These are phyloP conservation scores for Golubevia pallescens DNA, from an alignment of 1,284 basidiomycete species.

Conservation along the genomic window DNA sequence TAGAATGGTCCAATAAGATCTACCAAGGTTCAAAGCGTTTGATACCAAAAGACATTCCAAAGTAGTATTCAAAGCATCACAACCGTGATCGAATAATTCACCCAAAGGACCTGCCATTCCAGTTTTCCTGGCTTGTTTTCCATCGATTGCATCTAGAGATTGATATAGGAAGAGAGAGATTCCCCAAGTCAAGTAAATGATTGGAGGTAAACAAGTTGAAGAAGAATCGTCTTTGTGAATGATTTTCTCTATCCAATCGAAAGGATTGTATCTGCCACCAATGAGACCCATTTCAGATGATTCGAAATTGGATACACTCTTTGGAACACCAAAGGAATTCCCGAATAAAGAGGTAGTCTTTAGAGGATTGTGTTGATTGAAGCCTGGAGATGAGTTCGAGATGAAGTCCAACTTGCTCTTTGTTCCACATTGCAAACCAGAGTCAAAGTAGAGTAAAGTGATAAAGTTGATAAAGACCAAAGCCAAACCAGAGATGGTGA, in stretches of 20 bases:
- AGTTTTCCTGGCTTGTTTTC: conserved; percentile 91
- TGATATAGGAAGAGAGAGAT: conserved; percentile 55
- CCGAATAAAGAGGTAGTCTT: no score
- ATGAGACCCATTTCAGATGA: no score
- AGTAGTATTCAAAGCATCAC: conserved; percentile 33
- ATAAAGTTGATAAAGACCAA: conserved; percentile 85
- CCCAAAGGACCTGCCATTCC: conserved; percentile 95
- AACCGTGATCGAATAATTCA: conserved; percentile 96
- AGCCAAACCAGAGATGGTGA: conserved; percentile 71
- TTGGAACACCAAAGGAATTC: no score
- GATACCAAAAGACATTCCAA: conserved; percentile 46
- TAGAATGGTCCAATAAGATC: conserved; percentile 94
- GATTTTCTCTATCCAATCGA: background rate
- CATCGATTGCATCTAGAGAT: conserved; percentile 67
- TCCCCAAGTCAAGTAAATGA: conserved; percentile 20
- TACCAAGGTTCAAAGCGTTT: conserved; percentile 76
- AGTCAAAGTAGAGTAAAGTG: conserved; percentile 80
- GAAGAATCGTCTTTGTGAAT: background rate
- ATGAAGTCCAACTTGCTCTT: no score
- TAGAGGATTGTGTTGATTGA: no score
- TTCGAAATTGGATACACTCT: no score
- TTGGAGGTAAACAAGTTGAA: background rate
- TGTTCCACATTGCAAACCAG: no score
- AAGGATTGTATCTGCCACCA: no score
- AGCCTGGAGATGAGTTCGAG: no score